Evolutionary conservation across 441 rosid genomes (phyloP), one percentile per base, ranked within the genome.

Genomic region (Adansonia grandidieri): DNA sequence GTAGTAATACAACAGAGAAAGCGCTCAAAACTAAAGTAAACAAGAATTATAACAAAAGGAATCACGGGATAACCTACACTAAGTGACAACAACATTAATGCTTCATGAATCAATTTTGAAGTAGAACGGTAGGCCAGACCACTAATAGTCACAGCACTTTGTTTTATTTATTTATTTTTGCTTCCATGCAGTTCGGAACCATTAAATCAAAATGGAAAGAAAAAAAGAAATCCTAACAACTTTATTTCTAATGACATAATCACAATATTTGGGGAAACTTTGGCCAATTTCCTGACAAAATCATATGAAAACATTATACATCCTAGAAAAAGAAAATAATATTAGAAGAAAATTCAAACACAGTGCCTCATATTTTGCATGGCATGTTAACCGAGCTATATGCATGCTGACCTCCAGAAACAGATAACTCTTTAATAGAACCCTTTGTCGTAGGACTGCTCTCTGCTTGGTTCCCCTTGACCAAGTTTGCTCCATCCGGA

Each of bases 401-500:
- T 72, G 78, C 71, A 81, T 68, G 42, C 86, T 81, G 74, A 94
- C 98, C 97, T 84, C 96, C 97, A 83, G 88, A 91, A 66, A 88
- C 86, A 81, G 98, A 89, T 77, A 57, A 81, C 82, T 94, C 98
- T 82, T 90, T 88, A 1, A 91, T 73, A 61, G 92, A 82, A 86
- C 88, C 84, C 85, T 87, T 94, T 71, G 93, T 88, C 86, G 82
- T 94, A 70, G 98, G 98, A 85, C 95, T 92, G 79, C 88, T 90
- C 87, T 85, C 90, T 86, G 89, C 92, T 73, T 89, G 80, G 75
- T 89, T 89, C 80, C 84, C 80, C 82, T 67, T 84, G 42, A 75
- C 75, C 57, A 90, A 85, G 87, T 91, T 92, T 79, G 88, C 82
- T 79, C 91, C 97, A 44, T 48, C 84, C 56, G 79, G 73, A 73